Evolutionary conservation across 2,329 filamentous ascomycete genomes (phyloP).

Genomic region (Colletotrichum costaricense): DNA sequence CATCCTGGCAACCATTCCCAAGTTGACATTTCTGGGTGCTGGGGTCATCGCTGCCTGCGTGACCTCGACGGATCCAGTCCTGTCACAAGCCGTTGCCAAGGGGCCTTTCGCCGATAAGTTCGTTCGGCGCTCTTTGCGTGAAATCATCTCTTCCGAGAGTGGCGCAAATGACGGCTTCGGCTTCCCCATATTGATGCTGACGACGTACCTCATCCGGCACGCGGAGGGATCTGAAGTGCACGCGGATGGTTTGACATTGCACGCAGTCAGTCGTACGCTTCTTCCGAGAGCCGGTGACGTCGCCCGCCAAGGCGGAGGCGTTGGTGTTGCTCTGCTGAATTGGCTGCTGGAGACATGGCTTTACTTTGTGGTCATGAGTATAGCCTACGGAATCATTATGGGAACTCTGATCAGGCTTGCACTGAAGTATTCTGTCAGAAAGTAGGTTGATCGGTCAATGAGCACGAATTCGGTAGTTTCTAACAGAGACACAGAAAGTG

Average conservation of each 20-base stretch:
- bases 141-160: conserved; percentile 72
- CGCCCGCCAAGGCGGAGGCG: conserved; percentile 63
- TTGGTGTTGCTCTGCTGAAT: conserved; percentile 62
- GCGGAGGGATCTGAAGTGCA: conserved; percentile 50
- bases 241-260: neutral
- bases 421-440: conserved; percentile 55
- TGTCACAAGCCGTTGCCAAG: conserved; percentile 72
- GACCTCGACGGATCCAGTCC: conserved; percentile 71
- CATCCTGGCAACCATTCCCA: conserved; percentile 65
- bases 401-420: conserved; percentile 60
- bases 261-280: neutral
- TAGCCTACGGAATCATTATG: conserved; percentile 62
- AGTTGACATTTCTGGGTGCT: conserved; percentile 62
- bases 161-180: conserved; percentile 73
- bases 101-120: conserved; percentile 72
- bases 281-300: conserved; percentile 47
- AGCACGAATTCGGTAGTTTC: neutral
- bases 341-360: conserved; percentile 72
- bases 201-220: conserved; percentile 66
- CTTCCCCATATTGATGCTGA: conserved; percentile 70
- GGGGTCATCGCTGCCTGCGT: conserved; percentile 71
- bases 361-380: conserved; percentile 67
- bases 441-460: conserved; percentile 35
- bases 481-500: conserved; percentile 52
- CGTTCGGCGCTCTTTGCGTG: conserved; percentile 65